Evolutionary conservation across 1,284 basidiomycete genomes (phyloP).

Genomic region (Cutaneotrichosporon mucoides): DNA sequence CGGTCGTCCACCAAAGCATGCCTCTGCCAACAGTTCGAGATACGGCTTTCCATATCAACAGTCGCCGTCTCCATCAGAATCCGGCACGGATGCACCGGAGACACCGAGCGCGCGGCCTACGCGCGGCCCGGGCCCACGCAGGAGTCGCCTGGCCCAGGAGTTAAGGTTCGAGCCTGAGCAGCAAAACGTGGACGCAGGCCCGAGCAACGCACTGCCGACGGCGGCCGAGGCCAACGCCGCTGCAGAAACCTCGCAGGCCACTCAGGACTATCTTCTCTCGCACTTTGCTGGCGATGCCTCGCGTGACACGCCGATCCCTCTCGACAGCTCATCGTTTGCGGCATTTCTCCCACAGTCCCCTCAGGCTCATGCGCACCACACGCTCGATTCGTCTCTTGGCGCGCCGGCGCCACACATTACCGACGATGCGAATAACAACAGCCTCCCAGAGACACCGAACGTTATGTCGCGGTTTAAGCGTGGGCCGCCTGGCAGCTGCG

Average conservation of each 20-base stretch:
- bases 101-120: conserved; percentile 3
- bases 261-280: conserved; percentile 29
- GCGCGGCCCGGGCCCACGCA: background rate
- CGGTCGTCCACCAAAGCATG: conserved; percentile 32
- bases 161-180: conserved; percentile 3
- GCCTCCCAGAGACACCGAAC: conserved; percentile 11
- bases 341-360: conserved; percentile 28
- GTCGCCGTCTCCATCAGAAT: conserved; percentile 1
- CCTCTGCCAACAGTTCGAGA: background rate
- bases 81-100: conserved; percentile 1
- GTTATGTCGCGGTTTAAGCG: conserved; percentile 34
- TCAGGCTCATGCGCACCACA: background rate
- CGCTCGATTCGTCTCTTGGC: background rate
- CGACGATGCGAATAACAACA: background rate
- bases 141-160: conserved; percentile 19
- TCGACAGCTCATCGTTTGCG: conserved; percentile 29
- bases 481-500: conserved; percentile 42
- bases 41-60: conserved; percentile 6
- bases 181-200: background rate
- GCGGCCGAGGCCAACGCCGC: background rate
- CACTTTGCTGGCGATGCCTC: conserved; percentile 18
- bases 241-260: conserved; percentile 9
- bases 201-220: conserved; percentile 5
- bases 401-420: background rate
- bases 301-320: conserved; percentile 9